These are phyloP conservation scores for Moniliella sp. DNA, from an alignment of 1,284 basidiomycete species.

Conservation along the genomic window DNA sequence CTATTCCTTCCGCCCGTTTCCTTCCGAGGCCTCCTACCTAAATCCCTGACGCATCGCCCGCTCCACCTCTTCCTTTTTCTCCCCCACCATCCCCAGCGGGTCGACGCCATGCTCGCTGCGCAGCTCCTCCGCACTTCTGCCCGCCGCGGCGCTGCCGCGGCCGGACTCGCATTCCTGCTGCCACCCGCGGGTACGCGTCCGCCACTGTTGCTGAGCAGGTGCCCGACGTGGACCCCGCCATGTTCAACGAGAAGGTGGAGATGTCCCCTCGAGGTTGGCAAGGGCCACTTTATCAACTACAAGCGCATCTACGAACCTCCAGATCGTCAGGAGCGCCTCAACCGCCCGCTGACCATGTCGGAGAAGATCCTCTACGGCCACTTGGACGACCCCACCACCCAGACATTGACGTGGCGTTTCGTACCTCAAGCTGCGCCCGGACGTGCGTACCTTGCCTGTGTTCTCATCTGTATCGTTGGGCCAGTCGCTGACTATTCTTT, in stretches of 20 bases:
- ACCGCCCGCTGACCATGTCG: conserved; percentile 28
- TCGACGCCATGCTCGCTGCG: no score
- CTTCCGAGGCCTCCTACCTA: no score
- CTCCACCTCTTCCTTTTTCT: no score
- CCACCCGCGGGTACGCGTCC: no score
- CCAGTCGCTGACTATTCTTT: neutral
- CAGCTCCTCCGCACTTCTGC: no score
- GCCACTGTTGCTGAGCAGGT: conserved; percentile 31
- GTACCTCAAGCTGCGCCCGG: conserved; percentile 33
- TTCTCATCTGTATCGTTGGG: conserved; percentile 4
- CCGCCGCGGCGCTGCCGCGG: no score
- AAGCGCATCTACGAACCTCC: conserved; percentile 26
- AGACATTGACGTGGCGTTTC: conserved; percentile 29
- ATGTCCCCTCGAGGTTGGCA: conserved; percentile 28
- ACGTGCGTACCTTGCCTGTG: conserved; percentile 7
- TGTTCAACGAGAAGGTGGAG: conserved; percentile 31
- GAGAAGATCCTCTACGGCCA: conserved; percentile 35
- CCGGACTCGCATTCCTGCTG: no score
- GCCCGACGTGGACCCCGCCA: conserved; percentile 12
- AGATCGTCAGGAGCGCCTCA: conserved; percentile 11
- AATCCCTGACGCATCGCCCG: no score
- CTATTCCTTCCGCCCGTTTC: no score
- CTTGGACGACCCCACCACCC: conserved; percentile 22
- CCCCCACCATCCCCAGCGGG: no score
- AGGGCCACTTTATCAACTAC: conserved; percentile 33